These are phyloP conservation scores for Cyathus striatus DNA, from an alignment of 768 basidiomycete species.

Conservation along the genomic window DNA sequence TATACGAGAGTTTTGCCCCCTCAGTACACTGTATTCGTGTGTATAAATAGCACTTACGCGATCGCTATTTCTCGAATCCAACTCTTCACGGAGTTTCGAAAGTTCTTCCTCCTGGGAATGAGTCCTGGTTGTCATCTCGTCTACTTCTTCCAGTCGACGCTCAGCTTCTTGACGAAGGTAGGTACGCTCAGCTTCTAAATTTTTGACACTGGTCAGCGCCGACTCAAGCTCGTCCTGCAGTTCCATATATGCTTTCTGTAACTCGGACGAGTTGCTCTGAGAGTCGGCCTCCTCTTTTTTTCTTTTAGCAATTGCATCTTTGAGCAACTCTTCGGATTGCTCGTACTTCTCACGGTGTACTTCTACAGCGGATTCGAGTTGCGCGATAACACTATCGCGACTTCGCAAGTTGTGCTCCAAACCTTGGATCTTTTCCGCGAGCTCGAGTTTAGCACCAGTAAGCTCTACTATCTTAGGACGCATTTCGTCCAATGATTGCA, in stretches of 20 bases:
- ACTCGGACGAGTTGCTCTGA: slow-evolving; percentile 47
- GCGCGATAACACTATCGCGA: slow-evolving; percentile 52
- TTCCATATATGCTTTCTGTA: slow-evolving; percentile 57
- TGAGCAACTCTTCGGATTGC: slow-evolving; percentile 35
- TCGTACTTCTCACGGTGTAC: slow-evolving; percentile 50
- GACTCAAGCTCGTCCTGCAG: slow-evolving; percentile 60
- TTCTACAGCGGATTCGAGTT: slow-evolving; percentile 56
- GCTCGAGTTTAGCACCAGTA: slow-evolving; percentile 64
- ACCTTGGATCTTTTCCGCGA: slow-evolving; percentile 57
- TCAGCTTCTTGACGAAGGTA: slow-evolving; percentile 51
- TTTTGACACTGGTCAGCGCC: slow-evolving; percentile 45
- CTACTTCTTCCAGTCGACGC: slow-evolving; percentile 53
- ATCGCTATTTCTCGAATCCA: slow-evolving; percentile 38
- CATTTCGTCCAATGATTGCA: slow-evolving; percentile 83
- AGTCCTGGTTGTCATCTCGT: slow-evolving; percentile 39
- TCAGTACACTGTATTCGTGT: neutral
- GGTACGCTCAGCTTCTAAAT: slow-evolving; percentile 63
- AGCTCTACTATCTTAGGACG: slow-evolving; percentile 81
- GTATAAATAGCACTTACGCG: slow-evolving; percentile 23
- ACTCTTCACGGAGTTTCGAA: slow-evolving; percentile 41
- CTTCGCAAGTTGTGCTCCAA: slow-evolving; percentile 49
- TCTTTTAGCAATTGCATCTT: slow-evolving; percentile 36
- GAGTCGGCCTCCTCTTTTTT: slow-evolving; percentile 49
- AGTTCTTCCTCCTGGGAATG: slow-evolving; percentile 52
- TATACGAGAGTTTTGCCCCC: slow-evolving; percentile 15